A percentile compares a stretch with the other conserved stretches of the same genome.
Evolutionary conservation across 2,329 filamentous ascomycete genomes (phyloP).

Genomic region (Ceratocystis variospora): DNA sequence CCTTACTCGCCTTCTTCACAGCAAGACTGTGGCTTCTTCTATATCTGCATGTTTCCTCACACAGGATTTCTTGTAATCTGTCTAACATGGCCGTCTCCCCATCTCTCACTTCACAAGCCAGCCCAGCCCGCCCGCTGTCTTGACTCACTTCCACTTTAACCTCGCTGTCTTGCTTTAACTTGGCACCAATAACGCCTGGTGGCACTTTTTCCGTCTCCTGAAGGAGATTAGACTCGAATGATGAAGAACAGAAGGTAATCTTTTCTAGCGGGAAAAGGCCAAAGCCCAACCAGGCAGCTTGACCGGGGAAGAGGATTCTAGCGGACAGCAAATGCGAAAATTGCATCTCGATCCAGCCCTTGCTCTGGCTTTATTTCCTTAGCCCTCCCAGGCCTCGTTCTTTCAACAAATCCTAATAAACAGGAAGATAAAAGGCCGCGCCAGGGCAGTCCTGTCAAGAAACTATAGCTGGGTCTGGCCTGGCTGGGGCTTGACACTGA

Average conservation of each 20-base stretch:
- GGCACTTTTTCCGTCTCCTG: background rate
- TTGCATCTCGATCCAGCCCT: constrained; percentile 8
- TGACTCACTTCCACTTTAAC: background rate
- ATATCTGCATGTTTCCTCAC: background rate
- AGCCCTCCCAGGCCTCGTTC: background rate
- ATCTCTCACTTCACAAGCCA: too few species aligned
- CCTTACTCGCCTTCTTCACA: background rate
- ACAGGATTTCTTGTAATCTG: background rate
- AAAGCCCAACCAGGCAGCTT: background rate
- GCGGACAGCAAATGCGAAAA: background rate
- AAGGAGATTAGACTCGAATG: background rate
- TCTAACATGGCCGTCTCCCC: too few species aligned
- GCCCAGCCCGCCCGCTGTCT: too few species aligned
- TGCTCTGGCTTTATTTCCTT: background rate
- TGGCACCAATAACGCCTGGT: background rate
- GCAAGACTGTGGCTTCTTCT: background rate
- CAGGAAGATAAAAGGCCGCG: background rate
- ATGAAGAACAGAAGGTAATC: too few species aligned
- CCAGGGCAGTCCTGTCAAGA: background rate
- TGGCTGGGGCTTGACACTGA: background rate
- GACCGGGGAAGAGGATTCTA: constrained; percentile 1
- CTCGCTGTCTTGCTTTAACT: background rate
- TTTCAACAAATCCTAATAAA: too few species aligned
- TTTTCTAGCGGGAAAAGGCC: background rate
- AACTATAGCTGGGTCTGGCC: background rate